phyloP scores from a whole-genome alignment of 108 stramenopile species.

The Pseudonitzschia multistriata region DNA sequence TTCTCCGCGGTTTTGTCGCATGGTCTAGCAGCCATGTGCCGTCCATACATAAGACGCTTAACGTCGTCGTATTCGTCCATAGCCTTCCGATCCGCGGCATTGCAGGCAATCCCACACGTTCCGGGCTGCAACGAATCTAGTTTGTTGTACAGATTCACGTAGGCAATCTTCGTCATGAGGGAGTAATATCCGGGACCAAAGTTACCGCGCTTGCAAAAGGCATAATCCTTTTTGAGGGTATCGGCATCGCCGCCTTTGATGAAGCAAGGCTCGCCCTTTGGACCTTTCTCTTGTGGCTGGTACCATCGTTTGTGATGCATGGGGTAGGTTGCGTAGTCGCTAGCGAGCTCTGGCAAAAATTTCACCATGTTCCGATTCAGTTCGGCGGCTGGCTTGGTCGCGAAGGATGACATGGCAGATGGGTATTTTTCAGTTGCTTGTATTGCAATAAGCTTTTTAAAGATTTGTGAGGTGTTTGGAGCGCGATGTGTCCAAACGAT shows the following conservation, averaged over 20 bases:
- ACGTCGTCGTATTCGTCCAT: slow-evolving; percentile 17
- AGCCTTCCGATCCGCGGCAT: background rate
- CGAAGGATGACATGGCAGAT: background rate
- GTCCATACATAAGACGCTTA: slow-evolving; percentile 14
- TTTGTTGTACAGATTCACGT: slow-evolving; percentile 9
- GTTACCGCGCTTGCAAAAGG: slow-evolving; percentile 7
- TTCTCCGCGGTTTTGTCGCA: slow-evolving; percentile 14
- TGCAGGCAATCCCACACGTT: background rate
- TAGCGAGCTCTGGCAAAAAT: slow-evolving; percentile 21
- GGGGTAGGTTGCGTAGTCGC: slow-evolving; percentile 18
- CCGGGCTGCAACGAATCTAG: background rate
- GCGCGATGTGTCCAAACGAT: too few species aligned
- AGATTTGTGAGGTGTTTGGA: too few species aligned
- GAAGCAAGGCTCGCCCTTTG: slow-evolving; percentile 31
- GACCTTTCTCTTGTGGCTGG: slow-evolving; percentile 10
- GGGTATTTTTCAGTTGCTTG: background rate
- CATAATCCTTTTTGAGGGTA: slow-evolving; percentile 11
- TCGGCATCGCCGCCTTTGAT: background rate
- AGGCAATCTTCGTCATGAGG: background rate
- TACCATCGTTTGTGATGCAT: slow-evolving; percentile 19
- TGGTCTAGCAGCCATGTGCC: slow-evolving; percentile 11
- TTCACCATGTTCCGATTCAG: slow-evolving; percentile 1
- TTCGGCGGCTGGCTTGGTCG: background rate
- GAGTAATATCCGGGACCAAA: slow-evolving; percentile 21
- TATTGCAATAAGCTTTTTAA: too few species aligned